phyloP scores from a whole-genome alignment of 2,329 filamentous ascomycete genomes.

The Cordyceps militaris region DNA sequence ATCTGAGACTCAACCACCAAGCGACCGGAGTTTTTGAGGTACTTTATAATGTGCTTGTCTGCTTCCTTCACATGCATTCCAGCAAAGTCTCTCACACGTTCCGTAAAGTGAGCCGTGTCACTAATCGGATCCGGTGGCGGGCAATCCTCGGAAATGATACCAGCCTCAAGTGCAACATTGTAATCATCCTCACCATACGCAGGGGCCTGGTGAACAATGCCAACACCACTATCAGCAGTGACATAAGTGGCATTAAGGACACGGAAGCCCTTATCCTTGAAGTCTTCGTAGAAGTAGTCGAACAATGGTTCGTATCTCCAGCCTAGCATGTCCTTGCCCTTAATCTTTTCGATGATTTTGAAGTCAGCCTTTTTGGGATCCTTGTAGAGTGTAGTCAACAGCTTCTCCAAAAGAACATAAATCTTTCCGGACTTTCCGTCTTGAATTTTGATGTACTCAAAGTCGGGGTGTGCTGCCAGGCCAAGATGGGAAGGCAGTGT shows the following conservation, averaged over 20 bases:
- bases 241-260: constrained; percentile 82
- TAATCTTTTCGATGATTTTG: constrained; percentile 71
- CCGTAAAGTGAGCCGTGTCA: constrained; percentile 71
- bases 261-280: constrained; percentile 76
- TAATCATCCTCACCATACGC: constrained; percentile 97
- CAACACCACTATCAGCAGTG: constrained; percentile 82
- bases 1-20: constrained; percentile 81
- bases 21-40: constrained; percentile 69
- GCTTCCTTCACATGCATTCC: constrained; percentile 88
- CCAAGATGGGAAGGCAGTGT: constrained; percentile 76
- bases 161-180: constrained; percentile 67
- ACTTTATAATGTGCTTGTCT: constrained; percentile 88
- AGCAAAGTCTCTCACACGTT: constrained; percentile 69
- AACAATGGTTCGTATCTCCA: constrained; percentile 89
- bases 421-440: constrained; percentile 78
- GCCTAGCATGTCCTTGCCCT: constrained; percentile 76
- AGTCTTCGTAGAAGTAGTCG: constrained; percentile 82
- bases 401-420: constrained; percentile 76
- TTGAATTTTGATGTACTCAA: constrained; percentile 79
- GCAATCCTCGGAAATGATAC: constrained; percentile 69
- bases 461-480: constrained; percentile 71
- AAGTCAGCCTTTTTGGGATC: constrained; percentile 94
- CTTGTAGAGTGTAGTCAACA: constrained; percentile 81
- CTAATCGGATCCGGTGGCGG: constrained; percentile 89
- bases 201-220: constrained; percentile 88